Base-by-base conservation (phyloP, 1,139 yeast species). In the Pichia inconspicua region DNA sequence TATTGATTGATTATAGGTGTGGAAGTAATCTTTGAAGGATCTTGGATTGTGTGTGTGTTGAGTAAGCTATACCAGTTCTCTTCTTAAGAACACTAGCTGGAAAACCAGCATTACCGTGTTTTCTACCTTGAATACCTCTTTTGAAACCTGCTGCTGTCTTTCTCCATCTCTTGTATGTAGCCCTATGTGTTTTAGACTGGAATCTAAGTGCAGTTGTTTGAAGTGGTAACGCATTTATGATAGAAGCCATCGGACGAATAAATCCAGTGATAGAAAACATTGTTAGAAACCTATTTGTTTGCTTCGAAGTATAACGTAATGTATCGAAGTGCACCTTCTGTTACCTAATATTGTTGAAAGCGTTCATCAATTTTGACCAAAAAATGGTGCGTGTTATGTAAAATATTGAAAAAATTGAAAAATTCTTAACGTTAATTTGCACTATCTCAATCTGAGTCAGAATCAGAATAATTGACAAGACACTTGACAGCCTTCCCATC, bases 71-170 rank as follows among this genome's bases (percentile, higher is more conserved):
- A 5, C 84, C 82, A 48, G 84, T 81, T 61, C 85, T 73, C 51
- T 75, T 81, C 40, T 77, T 73, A 57, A 88, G 68, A 8, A 82
- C 72, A 49, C 80, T 74, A 42, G 78, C 69, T 44, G 90, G 77
- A 82, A 94, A 89, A 27, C 95, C 92, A 4, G 90, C 88, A 60
- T 88, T 89, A 44, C 97, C 97, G 66, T 89, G 97, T 59, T 86
- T 85, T 68, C 96, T 78, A 11, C 96, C 95, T 22, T 95, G 86
- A 58, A 80, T 83, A 50, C 87, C 87, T 55, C 78, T 64, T 53
- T 73, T 69, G 61, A 72, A 81, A 22, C 69, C 73, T 22, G 47
- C 31, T 5, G 78, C 79, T n/a, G 84, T 80, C 58, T 80, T 82
- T 65, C 86, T 77, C 80, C 90, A 84, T 67, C 96, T 76, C 64